Conservation (phyloP, 371 early-diverging fungal species). For the Mortierella sp. region DNA sequence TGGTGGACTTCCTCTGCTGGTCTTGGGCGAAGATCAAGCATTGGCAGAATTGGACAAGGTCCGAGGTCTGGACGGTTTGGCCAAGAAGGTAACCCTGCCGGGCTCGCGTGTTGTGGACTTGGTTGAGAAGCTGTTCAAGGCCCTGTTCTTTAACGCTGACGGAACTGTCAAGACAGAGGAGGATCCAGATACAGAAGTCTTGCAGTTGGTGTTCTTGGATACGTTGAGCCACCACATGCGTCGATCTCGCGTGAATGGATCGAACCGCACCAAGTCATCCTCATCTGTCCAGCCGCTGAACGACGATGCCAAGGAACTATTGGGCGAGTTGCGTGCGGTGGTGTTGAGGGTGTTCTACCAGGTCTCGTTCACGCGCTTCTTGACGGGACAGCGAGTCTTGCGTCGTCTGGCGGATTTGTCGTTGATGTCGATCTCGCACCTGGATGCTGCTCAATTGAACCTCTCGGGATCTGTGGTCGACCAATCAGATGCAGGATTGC, state of each 20-base stretch:
- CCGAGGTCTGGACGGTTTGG: slow-evolving; percentile 68
- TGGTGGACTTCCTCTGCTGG: slow-evolving; percentile 57
- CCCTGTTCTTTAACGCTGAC: slow-evolving; percentile 27
- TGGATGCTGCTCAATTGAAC: slow-evolving; percentile 41
- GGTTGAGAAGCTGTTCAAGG: slow-evolving; percentile 47
- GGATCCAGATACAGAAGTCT: slow-evolving; percentile 32
- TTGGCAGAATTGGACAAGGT: slow-evolving; percentile 56
- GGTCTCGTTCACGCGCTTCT: slow-evolving; percentile 1
- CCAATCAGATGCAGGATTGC: slow-evolving; percentile 12
- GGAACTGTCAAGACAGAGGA: slow-evolving; percentile 4
- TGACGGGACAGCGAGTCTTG: slow-evolving; percentile 31
- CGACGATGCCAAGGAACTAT: slow-evolving; percentile 40
- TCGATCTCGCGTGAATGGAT: slow-evolving; percentile 13
- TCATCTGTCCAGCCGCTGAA: background rate
- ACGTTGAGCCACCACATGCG: slow-evolving; percentile 45
- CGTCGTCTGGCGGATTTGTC: slow-evolving; percentile 50
- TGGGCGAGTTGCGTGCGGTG: slow-evolving; percentile 32
- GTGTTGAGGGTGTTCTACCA: slow-evolving; percentile 35
- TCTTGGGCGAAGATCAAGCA: slow-evolving; percentile 32
- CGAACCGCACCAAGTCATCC: background rate
- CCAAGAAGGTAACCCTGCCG: slow-evolving; percentile 62
- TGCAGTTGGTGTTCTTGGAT: slow-evolving; percentile 55
- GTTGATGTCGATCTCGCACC: slow-evolving; percentile 46
- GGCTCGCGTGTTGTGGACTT: slow-evolving; percentile 62
- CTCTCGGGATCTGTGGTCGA: background rate